Evolutionary conservation across 768 basidiomycete species (phyloP).

Genomic region (Rhodotorula graminis): DNA sequence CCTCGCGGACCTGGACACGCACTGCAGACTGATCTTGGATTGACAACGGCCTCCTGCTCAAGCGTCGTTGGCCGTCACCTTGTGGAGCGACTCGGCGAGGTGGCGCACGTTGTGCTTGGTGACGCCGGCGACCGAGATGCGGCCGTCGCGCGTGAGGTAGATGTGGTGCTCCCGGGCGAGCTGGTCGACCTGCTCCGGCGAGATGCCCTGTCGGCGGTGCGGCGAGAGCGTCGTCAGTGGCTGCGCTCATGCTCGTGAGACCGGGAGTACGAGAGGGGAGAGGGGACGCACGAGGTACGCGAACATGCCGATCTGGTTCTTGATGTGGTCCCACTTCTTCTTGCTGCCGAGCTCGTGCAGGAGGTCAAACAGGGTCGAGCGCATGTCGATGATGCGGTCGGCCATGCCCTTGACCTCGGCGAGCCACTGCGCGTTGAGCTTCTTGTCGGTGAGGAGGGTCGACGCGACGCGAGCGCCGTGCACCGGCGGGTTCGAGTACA

Average conservation of each 20-base stretch:
- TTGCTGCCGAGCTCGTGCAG: constrained; percentile 78
- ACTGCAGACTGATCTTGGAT: background rate
- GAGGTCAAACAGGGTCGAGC: constrained; percentile 66
- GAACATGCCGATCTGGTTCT: constrained; percentile 96
- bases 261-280: background rate
- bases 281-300: constrained; percentile 40
- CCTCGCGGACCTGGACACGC: too few relatives aligned
- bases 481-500: constrained; percentile 94
- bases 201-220: constrained; percentile 31
- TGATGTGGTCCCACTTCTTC: constrained; percentile 92
- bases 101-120: constrained; percentile 42
- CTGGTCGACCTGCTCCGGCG: constrained; percentile 43
- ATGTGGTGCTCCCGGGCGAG: constrained; percentile 43
- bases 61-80: constrained; percentile 30
- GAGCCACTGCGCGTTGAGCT: constrained; percentile 72
- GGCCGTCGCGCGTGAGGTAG: constrained; percentile 41
- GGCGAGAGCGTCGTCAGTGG: background rate
- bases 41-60: background rate
- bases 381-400: constrained; percentile 85
- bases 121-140: constrained; percentile 43
- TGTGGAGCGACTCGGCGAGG: constrained; percentile 43
- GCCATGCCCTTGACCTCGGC: constrained; percentile 86
- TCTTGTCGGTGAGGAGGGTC: constrained; percentile 69
- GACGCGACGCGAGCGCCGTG: constrained; percentile 86
- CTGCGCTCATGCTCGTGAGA: background rate